Evolutionary conservation across 2,329 filamentous ascomycete genomes (phyloP), one percentile per base, ranked within the genome.

Genomic region (Tympanopsis confertula): DNA sequence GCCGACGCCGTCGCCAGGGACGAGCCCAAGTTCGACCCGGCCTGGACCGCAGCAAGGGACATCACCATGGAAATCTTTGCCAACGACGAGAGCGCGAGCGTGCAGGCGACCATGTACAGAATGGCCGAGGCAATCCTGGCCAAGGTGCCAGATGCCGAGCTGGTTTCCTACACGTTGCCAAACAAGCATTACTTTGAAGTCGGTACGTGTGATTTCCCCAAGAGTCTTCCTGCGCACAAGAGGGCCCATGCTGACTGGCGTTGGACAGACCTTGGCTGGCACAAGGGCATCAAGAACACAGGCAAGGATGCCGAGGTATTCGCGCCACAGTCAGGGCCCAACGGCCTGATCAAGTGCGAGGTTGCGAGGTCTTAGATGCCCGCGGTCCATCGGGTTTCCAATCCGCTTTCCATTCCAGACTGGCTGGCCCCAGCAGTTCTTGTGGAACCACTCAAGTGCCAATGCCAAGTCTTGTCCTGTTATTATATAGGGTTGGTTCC

Each of bases 161-260:
- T 71, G 18, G 85, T 91, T 30, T 74, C 82, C 50, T 96, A 95
- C 57, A 70, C 81, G 7, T 69, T 98, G 52, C 91, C 91, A 10
- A 98, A 98, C 69, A 96, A 95, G 69, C 91, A 98, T 64, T 96
- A 95, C 66, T 96, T 96, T 55, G 89, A 96, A 62, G 81, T 96
- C 59, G 83, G 78, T 86, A 65, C 64, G 80, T 68, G 40, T 18
- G 38, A 24, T 19, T 30, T 30, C 13, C 22, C n/a, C 5, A n/a
- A n/a, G n/a, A n/a, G n/a, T n/a, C n/a, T n/a, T 22, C 14, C 28
- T 18, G 30, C 19, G 20, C 5, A 12, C 38, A 38, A 20, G 20
- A n/a, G 18, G 20, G 18, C 15, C 5, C 13, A n/a, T n/a, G n/a
- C n/a, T n/a, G n/a, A n/a, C n/a, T n/a, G n/a, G n/a, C 24, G 7